Base-by-base conservation (phyloP, 441 rosid genomes). In the Metrosideros polymorpha region DNA sequence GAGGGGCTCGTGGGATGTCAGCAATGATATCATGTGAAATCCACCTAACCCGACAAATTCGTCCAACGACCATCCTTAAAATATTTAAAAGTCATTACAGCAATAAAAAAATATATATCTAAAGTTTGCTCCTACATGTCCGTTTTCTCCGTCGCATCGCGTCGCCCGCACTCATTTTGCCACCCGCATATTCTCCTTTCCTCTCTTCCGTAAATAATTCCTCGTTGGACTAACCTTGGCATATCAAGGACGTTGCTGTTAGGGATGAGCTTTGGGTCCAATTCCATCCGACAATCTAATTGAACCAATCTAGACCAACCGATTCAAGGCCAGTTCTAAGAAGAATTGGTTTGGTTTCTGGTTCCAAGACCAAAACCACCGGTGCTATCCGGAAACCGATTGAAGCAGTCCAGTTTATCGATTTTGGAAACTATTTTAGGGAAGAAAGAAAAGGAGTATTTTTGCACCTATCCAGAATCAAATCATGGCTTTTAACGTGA, bases 251-350 rank as follows among this genome's bases (percentile, higher is more conserved):
- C 25, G 27, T 7, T 27, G 10, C 56, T 3, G 2, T 7, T 22
- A 1, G 56, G 10, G 25, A 53, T 22, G 55, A 53, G 9, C 24
- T 1, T 22, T 4, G 4, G 3, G 10, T 7, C 27, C 27, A 13
- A 4, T 29, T 59, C 9, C 9, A 4, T 59, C 29, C 24, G 12
- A 10, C 6, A 17, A 17, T 30, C 1, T 22, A 4, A 61, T 3
- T 24, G 12, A 17, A 18, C 24, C 3, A 9, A 6, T 35, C 71
- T 6, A 8, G 3, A 59, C 39, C 71, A 7, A 8, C 12, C 9
- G 30, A 2, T 56, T 56, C 10, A 0, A 2, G 4, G 22, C 12
- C 12, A 8, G 4, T n/a, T 57, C 12, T 1, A 1, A 4, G 25
- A 25, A 32, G 42, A 18, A 32, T 8, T 8, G 43, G 42, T 32